phyloP scores from a whole-genome alignment of 768 basidiomycete species.

The Russula ochroleuca region DNA sequence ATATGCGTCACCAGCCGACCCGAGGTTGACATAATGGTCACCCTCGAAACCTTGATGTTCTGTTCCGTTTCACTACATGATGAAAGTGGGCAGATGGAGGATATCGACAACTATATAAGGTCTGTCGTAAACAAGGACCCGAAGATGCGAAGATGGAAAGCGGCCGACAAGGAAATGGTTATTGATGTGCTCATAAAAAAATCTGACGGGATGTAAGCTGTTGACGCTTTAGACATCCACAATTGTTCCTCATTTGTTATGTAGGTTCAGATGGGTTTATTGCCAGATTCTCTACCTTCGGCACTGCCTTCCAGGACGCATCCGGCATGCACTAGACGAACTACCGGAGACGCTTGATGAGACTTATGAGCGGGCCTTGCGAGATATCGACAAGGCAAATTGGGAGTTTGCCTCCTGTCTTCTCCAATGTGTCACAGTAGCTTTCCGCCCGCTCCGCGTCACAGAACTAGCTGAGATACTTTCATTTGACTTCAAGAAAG shows the following conservation, averaged over 20 bases:
- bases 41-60: neutral
- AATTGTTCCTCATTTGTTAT: neutral
- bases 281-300: neutral
- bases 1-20: constrained; percentile 5
- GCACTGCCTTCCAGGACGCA: neutral
- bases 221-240: neutral
- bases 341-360: neutral
- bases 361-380: neutral
- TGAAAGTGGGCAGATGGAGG: neutral
- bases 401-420: neutral
- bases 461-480: neutral
- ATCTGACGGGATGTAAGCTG: neutral
- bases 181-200: neutral
- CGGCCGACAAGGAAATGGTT: neutral
- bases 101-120: neutral
- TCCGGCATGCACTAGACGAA: neutral
- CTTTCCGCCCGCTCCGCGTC: neutral
- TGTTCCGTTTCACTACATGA: neutral
- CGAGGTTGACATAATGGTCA: neutral
- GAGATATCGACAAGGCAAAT: neutral
- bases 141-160: neutral
- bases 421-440: neutral
- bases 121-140: neutral
- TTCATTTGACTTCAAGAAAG: neutral
- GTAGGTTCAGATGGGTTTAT: constrained; percentile 2